Evolutionary conservation across 2,329 filamentous ascomycete genomes (phyloP).

Genomic region (Cadophora gregata): DNA sequence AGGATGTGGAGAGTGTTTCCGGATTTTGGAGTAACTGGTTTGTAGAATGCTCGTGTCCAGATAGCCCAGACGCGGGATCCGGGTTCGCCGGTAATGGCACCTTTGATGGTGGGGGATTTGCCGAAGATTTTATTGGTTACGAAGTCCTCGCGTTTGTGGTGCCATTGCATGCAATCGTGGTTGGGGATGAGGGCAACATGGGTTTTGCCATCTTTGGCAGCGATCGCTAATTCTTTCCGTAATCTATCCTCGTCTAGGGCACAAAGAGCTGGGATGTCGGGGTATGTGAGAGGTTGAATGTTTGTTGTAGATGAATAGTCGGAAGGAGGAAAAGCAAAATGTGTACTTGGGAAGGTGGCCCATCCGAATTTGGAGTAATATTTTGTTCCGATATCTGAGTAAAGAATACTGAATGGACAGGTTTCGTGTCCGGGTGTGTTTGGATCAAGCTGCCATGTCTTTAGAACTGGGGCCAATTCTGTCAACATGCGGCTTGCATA

Average conservation of each 20-base stretch:
- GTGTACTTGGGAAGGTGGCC: slow-evolving; percentile 73
- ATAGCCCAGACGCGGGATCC: slow-evolving; percentile 73
- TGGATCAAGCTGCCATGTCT: slow-evolving; percentile 56
- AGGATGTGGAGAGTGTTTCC: slow-evolving; percentile 75
- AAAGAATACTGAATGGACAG: slow-evolving; percentile 76
- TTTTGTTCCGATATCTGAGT: slow-evolving; percentile 82
- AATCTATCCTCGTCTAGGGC: slow-evolving; percentile 68
- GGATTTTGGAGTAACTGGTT: slow-evolving; percentile 50
- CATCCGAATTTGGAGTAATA: slow-evolving; percentile 84
- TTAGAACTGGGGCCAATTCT: slow-evolving; percentile 63
- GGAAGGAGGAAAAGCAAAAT: slow-evolving; percentile 64
- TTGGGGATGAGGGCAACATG: slow-evolving; percentile 73
- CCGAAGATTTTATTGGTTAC: slow-evolving; percentile 68
- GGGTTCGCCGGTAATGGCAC: slow-evolving; percentile 62
- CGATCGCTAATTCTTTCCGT: slow-evolving; percentile 54
- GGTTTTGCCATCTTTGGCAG: slow-evolving; percentile 49
- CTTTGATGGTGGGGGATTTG: slow-evolving; percentile 64
- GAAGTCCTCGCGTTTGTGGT: slow-evolving; percentile 82
- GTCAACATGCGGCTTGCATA: slow-evolving; percentile 80
- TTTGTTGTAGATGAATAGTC: slow-evolving; percentile 37
- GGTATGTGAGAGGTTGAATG: slow-evolving; percentile 55
- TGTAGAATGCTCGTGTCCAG: slow-evolving; percentile 73
- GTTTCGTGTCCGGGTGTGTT: slow-evolving; percentile 46
- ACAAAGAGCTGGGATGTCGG: slow-evolving; percentile 67
- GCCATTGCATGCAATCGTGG: slow-evolving; percentile 73